These are phyloP conservation scores for Fusarium euwallaceae DNA, from an alignment of 2,329 filamentous ascomycete species.

Conservation along the genomic window DNA sequence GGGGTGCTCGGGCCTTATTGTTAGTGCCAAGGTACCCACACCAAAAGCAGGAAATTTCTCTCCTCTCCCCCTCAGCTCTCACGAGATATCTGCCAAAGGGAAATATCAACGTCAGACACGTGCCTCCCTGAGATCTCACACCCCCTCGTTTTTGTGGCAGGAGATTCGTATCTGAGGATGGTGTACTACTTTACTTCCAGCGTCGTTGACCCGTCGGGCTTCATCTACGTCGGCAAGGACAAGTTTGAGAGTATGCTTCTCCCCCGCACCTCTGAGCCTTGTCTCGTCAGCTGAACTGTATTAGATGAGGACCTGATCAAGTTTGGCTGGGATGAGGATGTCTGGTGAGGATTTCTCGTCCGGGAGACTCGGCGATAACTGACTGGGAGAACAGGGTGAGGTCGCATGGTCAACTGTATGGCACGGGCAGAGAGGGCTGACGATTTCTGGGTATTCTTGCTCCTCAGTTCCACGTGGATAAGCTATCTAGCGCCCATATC, in stretches of 20 bases:
- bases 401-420: neutral
- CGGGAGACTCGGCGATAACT: slow-evolving; percentile 1
- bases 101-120: neutral
- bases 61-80: slow-evolving; percentile 19
- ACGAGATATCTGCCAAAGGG: neutral
- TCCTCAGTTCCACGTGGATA: slow-evolving; percentile 94
- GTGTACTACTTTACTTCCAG: slow-evolving; percentile 97
- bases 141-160: neutral
- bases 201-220: slow-evolving; percentile 83
- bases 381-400: slow-evolving; percentile 38
- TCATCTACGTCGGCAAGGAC: slow-evolving; percentile 97
- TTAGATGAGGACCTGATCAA: slow-evolving; percentile 97
- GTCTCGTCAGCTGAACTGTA: slow-evolving; percentile 31
- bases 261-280: slow-evolving; percentile 20
- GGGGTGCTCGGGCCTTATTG: neutral
- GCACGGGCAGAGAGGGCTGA: slow-evolving; percentile 1
- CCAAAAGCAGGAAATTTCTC: slow-evolving; percentile 37
- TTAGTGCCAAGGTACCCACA: slow-evolving; percentile 31
- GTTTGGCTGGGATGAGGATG: slow-evolving; percentile 93
- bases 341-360: slow-evolving; percentile 74
- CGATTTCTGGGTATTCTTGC: neutral
- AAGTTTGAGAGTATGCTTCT: slow-evolving; percentile 90
- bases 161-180: slow-evolving; percentile 65
- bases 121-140: neutral
- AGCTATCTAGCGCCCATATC: slow-evolving; percentile 95